These are phyloP conservation scores for Pseudotsuga menziesii DNA, from an alignment of 75 land plant species.

Conservation along the genomic window DNA sequence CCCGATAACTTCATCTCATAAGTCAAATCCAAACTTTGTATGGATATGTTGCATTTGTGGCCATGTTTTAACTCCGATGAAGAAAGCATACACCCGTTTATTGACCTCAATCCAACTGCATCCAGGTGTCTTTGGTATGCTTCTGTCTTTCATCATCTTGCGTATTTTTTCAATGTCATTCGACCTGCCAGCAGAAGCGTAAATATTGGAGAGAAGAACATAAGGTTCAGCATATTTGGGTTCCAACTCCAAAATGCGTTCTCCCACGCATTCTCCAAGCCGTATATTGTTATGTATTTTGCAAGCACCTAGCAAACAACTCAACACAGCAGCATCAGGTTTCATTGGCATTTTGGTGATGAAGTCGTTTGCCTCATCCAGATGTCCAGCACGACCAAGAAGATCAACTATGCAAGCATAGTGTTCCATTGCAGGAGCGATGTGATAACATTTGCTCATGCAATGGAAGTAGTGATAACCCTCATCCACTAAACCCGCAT, in stretches of 20 bases:
- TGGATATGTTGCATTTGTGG: no score
- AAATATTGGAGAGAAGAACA: constrained; percentile 1
- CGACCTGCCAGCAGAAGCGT: not conserved
- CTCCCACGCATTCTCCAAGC: not conserved
- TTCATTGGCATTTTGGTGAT: not conserved
- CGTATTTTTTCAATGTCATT: not conserved
- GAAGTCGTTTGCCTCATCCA: not conserved
- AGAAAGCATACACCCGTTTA: not conserved
- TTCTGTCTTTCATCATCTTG: not conserved
- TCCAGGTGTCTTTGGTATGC: not conserved
- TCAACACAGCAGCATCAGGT: not conserved
- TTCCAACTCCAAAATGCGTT: not conserved
- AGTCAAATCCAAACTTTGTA: no score
- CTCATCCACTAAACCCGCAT: not conserved
- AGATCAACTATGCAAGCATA: not conserved
- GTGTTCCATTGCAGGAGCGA: not conserved
- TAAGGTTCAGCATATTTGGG: not conserved
- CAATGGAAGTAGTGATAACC: not conserved
- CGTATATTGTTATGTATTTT: not conserved
- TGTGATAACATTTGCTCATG: not conserved
- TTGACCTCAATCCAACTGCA: not conserved
- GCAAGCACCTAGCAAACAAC: not conserved
- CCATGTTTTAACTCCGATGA: not conserved
- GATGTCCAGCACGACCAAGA: constrained; percentile 1
- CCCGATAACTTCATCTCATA: no score